phyloP scores from a whole-genome alignment of 176 grass and related monocot genomes.

The Avena eriantha region DNA sequence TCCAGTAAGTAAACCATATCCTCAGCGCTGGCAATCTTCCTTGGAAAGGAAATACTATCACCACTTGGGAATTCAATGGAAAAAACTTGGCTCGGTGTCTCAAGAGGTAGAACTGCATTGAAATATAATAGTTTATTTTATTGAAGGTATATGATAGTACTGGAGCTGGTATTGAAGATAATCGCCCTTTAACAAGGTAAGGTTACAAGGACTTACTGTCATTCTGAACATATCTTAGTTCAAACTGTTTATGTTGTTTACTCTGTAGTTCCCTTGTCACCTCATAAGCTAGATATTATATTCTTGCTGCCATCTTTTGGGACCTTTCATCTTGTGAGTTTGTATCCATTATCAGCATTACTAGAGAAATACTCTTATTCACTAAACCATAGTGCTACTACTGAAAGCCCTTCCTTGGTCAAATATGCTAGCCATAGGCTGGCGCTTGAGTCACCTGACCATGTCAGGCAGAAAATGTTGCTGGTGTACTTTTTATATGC shows the following conservation, averaged over 20 bases:
- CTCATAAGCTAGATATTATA: slow-evolving; percentile 18
- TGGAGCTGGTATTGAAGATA: slow-evolving; percentile 59
- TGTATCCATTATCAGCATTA: background rate
- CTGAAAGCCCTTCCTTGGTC: background rate
- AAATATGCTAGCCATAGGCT: slow-evolving; percentile 7
- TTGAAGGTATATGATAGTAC: slow-evolving; percentile 75
- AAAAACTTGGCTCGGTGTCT: slow-evolving; percentile 25
- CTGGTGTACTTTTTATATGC: slow-evolving; percentile 28
- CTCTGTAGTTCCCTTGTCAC: slow-evolving; percentile 24
- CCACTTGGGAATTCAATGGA: slow-evolving; percentile 30
- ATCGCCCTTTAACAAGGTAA: slow-evolving; percentile 77
- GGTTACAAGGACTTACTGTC: background rate
- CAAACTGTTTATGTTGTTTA: slow-evolving; percentile 30
- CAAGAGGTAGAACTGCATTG: slow-evolving; percentile 30
- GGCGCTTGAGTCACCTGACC: slow-evolving; percentile 29
- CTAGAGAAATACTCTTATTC: background rate
- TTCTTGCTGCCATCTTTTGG: slow-evolving; percentile 33
- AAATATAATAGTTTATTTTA: slow-evolving; percentile 42
- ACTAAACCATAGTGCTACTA: slow-evolving; percentile 28
- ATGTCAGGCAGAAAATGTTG: slow-evolving; percentile 23
- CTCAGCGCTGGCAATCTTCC: slow-evolving; percentile 22
- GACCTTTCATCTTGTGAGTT: slow-evolving; percentile 29
- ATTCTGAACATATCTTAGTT: slow-evolving; percentile 22
- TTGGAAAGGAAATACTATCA: background rate
- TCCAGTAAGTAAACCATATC: slow-evolving; percentile 63